phyloP scores from a whole-genome alignment of 495 filamentous ascomycete genomes.

The Tuber aestivum region DNA sequence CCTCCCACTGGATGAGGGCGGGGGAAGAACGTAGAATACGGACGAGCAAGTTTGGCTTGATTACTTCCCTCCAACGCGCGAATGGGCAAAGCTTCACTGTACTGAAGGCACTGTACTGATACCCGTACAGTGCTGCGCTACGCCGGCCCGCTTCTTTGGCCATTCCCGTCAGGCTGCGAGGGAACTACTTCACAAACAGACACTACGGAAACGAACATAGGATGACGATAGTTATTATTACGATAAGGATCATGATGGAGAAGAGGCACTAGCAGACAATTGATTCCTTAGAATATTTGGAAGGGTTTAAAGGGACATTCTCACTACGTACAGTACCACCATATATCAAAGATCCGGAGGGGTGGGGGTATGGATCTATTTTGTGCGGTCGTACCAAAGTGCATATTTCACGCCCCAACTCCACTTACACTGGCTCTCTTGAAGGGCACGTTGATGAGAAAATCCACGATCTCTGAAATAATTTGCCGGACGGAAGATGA shows the following conservation, averaged over 20 bases:
- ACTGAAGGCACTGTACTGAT: too few relatives aligned
- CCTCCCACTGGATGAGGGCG: not conserved
- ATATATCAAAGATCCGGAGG: not conserved
- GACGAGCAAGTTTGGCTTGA: not conserved
- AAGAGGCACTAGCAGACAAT: not conserved
- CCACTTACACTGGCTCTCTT: not conserved
- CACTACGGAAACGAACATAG: not conserved
- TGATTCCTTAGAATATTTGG: not conserved
- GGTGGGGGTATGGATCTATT: not conserved
- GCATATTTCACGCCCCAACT: not conserved
- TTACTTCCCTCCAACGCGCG: not conserved
- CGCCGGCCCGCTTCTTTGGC: not conserved
- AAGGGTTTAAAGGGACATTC: too few relatives aligned
- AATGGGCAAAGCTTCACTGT: not conserved
- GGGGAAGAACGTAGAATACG: not conserved
- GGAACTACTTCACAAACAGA: not conserved
- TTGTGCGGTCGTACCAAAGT: not conserved
- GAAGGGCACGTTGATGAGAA: not conserved
- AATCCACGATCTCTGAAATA: not conserved
- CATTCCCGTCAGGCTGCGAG: not conserved
- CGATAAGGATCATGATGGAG: not conserved
- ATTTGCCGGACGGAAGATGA: not conserved
- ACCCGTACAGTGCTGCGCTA: not conserved
- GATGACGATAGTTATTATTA: not conserved
- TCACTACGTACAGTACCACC: not conserved